Evolutionary conservation across 495 filamentous ascomycete genomes (phyloP).

Genomic region (Daldinia concentrica): DNA sequence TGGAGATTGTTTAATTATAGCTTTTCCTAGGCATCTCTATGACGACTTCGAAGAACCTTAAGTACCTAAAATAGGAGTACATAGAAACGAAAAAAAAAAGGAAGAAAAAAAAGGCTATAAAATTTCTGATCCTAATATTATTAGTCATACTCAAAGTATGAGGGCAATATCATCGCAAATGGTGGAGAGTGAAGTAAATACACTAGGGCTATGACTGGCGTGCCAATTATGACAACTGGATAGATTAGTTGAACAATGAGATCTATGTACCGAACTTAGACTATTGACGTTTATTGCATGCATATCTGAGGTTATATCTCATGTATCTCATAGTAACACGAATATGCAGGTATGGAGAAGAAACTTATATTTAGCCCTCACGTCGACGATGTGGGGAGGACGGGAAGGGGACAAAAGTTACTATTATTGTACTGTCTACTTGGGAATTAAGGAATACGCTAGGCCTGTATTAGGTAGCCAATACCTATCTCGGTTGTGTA

Average conservation of each 20-base stretch:
- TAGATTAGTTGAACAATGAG: background rate
- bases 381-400: slow-evolving; percentile 9
- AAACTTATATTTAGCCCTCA: slow-evolving; percentile 14
- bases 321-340: background rate
- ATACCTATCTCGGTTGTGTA: slow-evolving; percentile 10
- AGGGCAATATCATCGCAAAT: background rate
- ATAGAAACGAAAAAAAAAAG: too few species aligned
- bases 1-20: background rate
- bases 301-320: too few species aligned
- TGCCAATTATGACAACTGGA: background rate
- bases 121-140: background rate
- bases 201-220: background rate
- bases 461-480: slow-evolving; percentile 13
- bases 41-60: slow-evolving; percentile 13
- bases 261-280: background rate
- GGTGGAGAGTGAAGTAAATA: background rate
- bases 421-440: slow-evolving; percentile 10
- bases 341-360: slow-evolving; percentile 7
- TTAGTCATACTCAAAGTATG: background rate
- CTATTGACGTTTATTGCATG: too few species aligned
- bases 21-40: slow-evolving; percentile 6
- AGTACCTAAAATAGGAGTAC: background rate
- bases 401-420: background rate
- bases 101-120: background rate
- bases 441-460: slow-evolving; percentile 10